Evolutionary conservation across 2,329 filamentous ascomycete species (phyloP), one percentile per base, ranked within the genome.

Genomic region (Aspergillus jensenii): DNA sequence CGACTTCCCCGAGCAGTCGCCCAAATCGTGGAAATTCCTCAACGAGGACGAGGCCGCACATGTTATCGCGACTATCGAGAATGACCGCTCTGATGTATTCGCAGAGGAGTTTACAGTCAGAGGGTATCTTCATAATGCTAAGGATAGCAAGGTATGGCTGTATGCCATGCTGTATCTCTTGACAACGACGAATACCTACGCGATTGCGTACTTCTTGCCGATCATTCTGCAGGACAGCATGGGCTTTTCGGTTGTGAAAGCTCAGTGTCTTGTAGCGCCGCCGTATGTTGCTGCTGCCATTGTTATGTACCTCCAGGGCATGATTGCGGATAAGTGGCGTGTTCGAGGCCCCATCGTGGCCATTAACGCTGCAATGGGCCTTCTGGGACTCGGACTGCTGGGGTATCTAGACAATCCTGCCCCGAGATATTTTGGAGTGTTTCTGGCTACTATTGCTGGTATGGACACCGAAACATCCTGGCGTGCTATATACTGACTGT

Each of bases 131-230:
- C 72, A 70, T 25, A 74, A 77, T 23, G 81, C 74, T 3, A 56
- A 72, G 1, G 83, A 85, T 60, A 64, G 76, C 56, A 85, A 85
- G 64, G 75, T 84, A 51, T 85, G 83, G 81, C 78, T 71, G 2
- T 85, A 83, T 56, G 82, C 80, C 0, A 58, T 79, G 63, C 78
- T 84, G 53, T 84, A 82, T 70, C 80, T 79, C 61, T 65, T 49
- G 21, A 64, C 84, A 2, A 91, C 90, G 0, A 90, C 89, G 11
- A 83, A 90, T 51, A 82, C 83, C n/a, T 95, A 95, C 70, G 86
- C 90, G 0, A 82, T 95, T 8, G 88, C 89, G 2, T 93, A 90
- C 73, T 93, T 93, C 69, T 76, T 93, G 4, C 90, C 90, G 6
- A 84, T 93, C 67, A 90, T 95, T 65, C 84, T 96, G 6, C 68